Percentiles rank a stretch among this genome's conserved stretches.
These are phyloP conservation scores for Leccinellum rugosiceps DNA, from an alignment of 768 basidiomycete species.

Conservation along the genomic window DNA sequence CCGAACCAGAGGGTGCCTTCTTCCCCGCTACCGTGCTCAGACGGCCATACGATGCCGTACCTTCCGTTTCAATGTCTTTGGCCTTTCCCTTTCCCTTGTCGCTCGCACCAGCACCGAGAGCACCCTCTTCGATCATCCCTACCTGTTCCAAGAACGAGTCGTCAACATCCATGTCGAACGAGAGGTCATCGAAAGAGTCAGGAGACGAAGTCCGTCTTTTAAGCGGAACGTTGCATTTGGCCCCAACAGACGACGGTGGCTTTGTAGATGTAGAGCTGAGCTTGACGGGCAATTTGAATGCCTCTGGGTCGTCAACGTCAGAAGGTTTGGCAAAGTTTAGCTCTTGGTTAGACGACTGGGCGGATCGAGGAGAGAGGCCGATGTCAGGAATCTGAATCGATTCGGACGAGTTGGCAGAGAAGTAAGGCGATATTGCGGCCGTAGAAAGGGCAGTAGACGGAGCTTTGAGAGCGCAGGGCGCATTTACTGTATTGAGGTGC, in stretches of 20 bases:
- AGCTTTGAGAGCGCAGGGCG: constrained; percentile 11
- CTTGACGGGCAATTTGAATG: constrained; percentile 5
- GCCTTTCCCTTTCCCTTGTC: constrained; percentile 24
- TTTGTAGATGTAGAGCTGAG: constrained; percentile 11
- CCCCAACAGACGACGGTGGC: not conserved
- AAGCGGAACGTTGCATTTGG: not conserved
- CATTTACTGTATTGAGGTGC: not conserved
- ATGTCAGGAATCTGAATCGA: constrained; percentile 23
- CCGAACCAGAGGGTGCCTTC: constrained; percentile 7
- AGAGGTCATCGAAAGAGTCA: constrained; percentile 34
- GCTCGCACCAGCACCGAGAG: constrained; percentile 7
- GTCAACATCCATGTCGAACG: constrained; percentile 35
- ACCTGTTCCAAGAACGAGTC: constrained; percentile 40
- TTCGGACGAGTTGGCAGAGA: constrained; percentile 7
- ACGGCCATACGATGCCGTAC: not conserved
- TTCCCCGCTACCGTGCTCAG: not conserved
- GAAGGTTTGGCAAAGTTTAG: constrained; percentile 23
- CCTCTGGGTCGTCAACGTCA: constrained; percentile 32
- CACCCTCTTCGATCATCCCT: constrained; percentile 26
- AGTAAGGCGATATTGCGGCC: constrained; percentile 20
- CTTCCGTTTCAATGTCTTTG: constrained; percentile 2
- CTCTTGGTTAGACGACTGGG: constrained; percentile 16
- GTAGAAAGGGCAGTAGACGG: constrained; percentile 2
- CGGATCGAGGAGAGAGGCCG: constrained; percentile 29
- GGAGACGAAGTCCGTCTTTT: constrained; percentile 16